Evolutionary conservation across 1,284 basidiomycete genomes (phyloP), one percentile per base, ranked within the genome.

Genomic region (Gymnopus androsaceus): DNA sequence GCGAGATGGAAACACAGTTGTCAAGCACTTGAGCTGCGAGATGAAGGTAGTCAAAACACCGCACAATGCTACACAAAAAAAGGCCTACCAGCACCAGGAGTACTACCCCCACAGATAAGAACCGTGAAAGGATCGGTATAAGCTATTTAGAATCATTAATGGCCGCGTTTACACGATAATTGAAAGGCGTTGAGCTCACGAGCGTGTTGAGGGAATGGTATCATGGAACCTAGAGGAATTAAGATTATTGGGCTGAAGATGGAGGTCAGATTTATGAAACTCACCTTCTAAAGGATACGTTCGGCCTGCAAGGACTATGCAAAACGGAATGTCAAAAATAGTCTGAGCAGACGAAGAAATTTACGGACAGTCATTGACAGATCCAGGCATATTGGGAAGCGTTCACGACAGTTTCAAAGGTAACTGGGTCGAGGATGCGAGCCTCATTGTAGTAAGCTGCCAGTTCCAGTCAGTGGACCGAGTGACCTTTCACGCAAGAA

Each of bases 221-320:
- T 79, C 0, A 84, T 81, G 1, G 87, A 77, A 8, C 88, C n/a
- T n/a, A n/a, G n/a, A n/a, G n/a, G n/a, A n/a, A n/a, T n/a, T n/a
- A n/a, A n/a, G n/a, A n/a, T n/a, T n/a, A n/a, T n/a, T n/a, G n/a
- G n/a, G n/a, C n/a, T n/a, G n/a, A n/a, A n/a, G n/a, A n/a, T n/a
- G n/a, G n/a, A n/a, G n/a, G n/a, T n/a, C n/a, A n/a, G n/a, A n/a
- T n/a, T n/a, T n/a, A n/a, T n/a, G n/a, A n/a, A n/a, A n/a, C n/a
- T n/a, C n/a, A n/a, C n/a, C 89, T 65, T 88, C 84, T 65, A 89
- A 76, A 1, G 91, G 91, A 63, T 93, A 94, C 2, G 87, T 87
- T 23, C 91, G 82, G 28, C 90, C 88, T 15, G 74, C 86, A 19
- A 80, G 70, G 67, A 88, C 77, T 80, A 42, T 28, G 44, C 19